Evolutionary conservation across 2,329 filamentous ascomycete genomes (phyloP).

Genomic region (Penicillium sp.): DNA sequence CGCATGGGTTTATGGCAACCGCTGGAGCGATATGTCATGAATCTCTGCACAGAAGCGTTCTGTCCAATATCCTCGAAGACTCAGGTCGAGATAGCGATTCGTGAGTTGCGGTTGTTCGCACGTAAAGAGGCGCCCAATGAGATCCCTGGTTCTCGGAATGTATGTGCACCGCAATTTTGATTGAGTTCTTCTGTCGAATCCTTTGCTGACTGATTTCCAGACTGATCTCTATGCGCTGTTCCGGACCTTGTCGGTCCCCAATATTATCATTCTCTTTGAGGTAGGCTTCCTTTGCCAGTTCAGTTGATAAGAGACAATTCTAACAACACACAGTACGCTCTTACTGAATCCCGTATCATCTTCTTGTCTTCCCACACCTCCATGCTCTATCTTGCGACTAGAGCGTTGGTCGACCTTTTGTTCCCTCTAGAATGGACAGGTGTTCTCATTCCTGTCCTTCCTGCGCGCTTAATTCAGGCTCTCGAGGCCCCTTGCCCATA

Average conservation of each 20-base stretch:
- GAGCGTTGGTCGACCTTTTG: constrained; percentile 78
- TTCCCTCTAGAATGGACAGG: constrained; percentile 93
- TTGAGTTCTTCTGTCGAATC: constrained; percentile 1
- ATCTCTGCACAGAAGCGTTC: constrained; percentile 91
- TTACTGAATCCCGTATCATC: constrained; percentile 93
- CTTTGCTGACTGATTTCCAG: constrained; percentile 23
- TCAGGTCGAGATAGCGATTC: constrained; percentile 85
- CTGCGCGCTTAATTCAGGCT: constrained; percentile 81
- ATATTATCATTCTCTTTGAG: constrained; percentile 89
- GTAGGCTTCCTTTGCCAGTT: constrained; percentile 22
- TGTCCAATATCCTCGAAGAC: constrained; percentile 91
- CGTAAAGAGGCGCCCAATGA: constrained; percentile 92
- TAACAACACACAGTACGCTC: constrained; percentile 58
- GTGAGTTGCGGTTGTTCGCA: constrained; percentile 87
- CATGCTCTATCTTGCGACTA: constrained; percentile 91
- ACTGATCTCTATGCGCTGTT: constrained; percentile 93
- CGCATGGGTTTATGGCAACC: constrained; percentile 94
- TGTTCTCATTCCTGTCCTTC: constrained; percentile 89
- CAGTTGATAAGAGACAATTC: not conserved
- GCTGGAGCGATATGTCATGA: constrained; percentile 92
- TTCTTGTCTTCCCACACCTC: constrained; percentile 92
- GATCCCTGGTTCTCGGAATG: constrained; percentile 80
- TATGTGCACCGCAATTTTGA: constrained; percentile 21
- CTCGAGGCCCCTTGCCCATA: constrained; percentile 95
- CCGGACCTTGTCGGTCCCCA: constrained; percentile 81